Conservation (phyloP, 1,139 yeast species). For the Pichia sp. region DNA sequence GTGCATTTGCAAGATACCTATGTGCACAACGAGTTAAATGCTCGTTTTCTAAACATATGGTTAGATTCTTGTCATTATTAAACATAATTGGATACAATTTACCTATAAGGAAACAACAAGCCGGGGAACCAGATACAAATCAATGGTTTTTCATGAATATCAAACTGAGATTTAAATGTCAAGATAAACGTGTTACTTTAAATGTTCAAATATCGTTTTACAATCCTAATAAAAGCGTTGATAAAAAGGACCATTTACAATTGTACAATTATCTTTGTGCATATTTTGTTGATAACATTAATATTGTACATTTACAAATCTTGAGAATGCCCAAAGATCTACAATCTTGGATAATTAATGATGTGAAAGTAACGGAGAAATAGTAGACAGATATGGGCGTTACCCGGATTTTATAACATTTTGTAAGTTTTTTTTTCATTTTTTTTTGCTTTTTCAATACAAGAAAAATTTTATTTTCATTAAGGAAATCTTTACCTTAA, state of each 20-base stretch:
- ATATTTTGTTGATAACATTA: neutral
- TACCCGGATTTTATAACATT: neutral
- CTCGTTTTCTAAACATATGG: neutral
- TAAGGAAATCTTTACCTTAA: neutral
- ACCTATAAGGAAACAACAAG: neutral
- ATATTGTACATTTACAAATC: neutral
- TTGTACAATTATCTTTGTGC: neutral
- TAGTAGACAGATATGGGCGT: neutral
- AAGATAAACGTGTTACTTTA: neutral
- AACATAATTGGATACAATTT: conserved; percentile 1
- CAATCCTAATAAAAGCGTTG: neutral
- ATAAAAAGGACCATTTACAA: neutral
- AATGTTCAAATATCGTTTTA: neutral
- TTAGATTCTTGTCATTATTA: neutral
- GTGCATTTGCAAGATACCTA: neutral
- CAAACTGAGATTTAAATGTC: neutral
- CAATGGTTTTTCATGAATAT: neutral
- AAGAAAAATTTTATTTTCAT: conserved; percentile 3
- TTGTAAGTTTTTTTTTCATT: neutral
- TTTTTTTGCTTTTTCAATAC: neutral
- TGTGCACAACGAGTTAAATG: neutral
- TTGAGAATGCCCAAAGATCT: neutral
- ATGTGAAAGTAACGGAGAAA: neutral
- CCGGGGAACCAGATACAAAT: neutral
- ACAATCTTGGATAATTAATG: neutral